These are phyloP conservation scores for Cylindrotheca closterium DNA, from an alignment of 108 stramenopile species.

Conservation along the genomic window DNA sequence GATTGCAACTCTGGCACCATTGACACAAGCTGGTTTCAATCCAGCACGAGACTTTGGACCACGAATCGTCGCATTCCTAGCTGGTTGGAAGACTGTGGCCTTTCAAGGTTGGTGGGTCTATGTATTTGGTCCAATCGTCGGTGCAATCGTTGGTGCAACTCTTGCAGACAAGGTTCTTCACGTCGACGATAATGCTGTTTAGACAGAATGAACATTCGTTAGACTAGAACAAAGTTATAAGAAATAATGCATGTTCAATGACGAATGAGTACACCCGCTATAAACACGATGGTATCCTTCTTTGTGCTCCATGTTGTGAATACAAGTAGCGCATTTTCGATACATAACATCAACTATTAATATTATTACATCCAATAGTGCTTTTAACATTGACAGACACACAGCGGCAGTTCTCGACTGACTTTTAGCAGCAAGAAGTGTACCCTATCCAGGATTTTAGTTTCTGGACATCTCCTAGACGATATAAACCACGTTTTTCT, in stretches of 20 bases:
- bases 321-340: too few species aligned
- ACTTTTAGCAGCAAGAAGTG: conserved; percentile 18
- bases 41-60: conserved; percentile 76
- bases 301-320: too few species aligned
- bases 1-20: conserved; percentile 50
- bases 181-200: not conserved
- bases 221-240: too few species aligned
- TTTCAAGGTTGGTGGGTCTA: conserved; percentile 63
- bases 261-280: too few species aligned
- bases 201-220: too few species aligned
- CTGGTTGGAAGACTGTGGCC: conserved; percentile 61
- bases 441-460: conserved; percentile 32
- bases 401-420: too few species aligned
- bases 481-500: conserved; percentile 34
- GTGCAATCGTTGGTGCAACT: conserved; percentile 48
- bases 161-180: conserved; percentile 48
- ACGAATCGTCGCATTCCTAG: conserved; percentile 52
- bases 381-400: not conserved
- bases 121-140: conserved; percentile 49
- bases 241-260: too few species aligned
- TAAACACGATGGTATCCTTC: not conserved
- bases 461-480: conserved; percentile 37
- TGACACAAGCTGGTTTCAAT: conserved; percentile 70
- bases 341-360: not conserved
- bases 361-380: not conserved